A percentile compares a stretch with the other conserved stretches of the same genome.
Evolutionary conservation across 2,329 filamentous ascomycete species (phyloP).

Genomic region (Penicillium digitatum): DNA sequence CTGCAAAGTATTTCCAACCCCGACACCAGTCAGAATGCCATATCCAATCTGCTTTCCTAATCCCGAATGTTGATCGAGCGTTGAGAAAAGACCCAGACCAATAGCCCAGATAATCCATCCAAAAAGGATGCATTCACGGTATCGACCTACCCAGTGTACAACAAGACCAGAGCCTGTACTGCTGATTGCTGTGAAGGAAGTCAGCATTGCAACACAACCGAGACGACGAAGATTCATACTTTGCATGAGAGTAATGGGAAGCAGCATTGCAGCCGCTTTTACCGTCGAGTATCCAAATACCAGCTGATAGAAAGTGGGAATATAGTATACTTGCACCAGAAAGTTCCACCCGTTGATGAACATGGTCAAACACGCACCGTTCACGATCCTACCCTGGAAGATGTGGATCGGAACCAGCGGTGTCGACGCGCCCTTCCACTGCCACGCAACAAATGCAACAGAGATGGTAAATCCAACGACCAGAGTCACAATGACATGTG

Average conservation of each 20-base stretch:
- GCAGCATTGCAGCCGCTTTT: conserved; percentile 49
- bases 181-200: conserved; percentile 44
- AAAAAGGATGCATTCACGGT: conserved; percentile 53
- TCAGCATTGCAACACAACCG: conserved; percentile 27
- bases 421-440: conserved; percentile 31
- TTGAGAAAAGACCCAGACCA: conserved; percentile 53
- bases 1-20: conserved; percentile 52
- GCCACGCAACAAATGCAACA: conserved; percentile 31
- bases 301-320: conserved; percentile 60
- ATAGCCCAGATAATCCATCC: conserved; percentile 53
- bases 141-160: conserved; percentile 52
- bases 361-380: conserved; percentile 55
- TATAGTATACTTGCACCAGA: conserved; percentile 58
- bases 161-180: conserved; percentile 52
- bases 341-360: conserved; percentile 60
- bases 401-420: conserved; percentile 46
- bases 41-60: conserved; percentile 55
- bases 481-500: conserved; percentile 54
- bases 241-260: conserved; percentile 51
- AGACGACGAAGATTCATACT: conserved; percentile 18
- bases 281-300: conserved; percentile 45
- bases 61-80: conserved; percentile 47
- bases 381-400: conserved; percentile 52
- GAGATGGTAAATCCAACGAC: conserved; percentile 45
- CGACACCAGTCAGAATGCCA: conserved; percentile 50